phyloP scores from a whole-genome alignment of 495 filamentous ascomycete species.

The Lineolata rhizophorae region DNA sequence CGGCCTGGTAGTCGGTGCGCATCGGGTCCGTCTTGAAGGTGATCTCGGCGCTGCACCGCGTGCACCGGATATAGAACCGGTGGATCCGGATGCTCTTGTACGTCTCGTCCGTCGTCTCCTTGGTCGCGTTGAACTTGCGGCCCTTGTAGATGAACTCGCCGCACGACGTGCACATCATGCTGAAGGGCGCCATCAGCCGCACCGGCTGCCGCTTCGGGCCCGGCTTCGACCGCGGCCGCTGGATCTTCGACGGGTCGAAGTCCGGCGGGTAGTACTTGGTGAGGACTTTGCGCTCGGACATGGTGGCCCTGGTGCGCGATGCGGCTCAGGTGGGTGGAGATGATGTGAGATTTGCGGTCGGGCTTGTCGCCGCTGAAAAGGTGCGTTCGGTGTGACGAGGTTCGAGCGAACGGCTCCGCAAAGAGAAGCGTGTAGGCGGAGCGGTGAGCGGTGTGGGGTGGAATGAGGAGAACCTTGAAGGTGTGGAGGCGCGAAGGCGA shows the following conservation, averaged over 20 bases:
- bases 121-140: constrained; percentile 91
- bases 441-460: too few relatives aligned
- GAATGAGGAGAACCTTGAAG: too few relatives aligned
- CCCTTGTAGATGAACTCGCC: constrained; percentile 96
- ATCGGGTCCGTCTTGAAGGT: constrained; percentile 91
- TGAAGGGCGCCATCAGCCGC: constrained; percentile 92
- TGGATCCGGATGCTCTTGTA: constrained; percentile 80
- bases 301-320: constrained; percentile 27
- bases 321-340: constrained; percentile 1
- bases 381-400: too few relatives aligned
- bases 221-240: constrained; percentile 38
- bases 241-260: constrained; percentile 78
- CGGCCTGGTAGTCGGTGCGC: constrained; percentile 78
- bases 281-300: constrained; percentile 89
- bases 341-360: constrained; percentile 3
- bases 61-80: constrained; percentile 91
- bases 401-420: too few relatives aligned
- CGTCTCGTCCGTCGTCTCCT: constrained; percentile 79
- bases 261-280: constrained; percentile 74
- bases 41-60: constrained; percentile 72
- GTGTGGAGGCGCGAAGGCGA: too few relatives aligned
- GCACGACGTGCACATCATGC: constrained; percentile 77
- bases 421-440: too few relatives aligned
- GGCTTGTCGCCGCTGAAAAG: constrained; percentile 1
- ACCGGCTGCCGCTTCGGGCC: constrained; percentile 73